Evolutionary conservation across 1,139 yeast species (phyloP), one percentile per base, ranked within the genome.

Genomic region (Suhomyces bribrorum): DNA sequence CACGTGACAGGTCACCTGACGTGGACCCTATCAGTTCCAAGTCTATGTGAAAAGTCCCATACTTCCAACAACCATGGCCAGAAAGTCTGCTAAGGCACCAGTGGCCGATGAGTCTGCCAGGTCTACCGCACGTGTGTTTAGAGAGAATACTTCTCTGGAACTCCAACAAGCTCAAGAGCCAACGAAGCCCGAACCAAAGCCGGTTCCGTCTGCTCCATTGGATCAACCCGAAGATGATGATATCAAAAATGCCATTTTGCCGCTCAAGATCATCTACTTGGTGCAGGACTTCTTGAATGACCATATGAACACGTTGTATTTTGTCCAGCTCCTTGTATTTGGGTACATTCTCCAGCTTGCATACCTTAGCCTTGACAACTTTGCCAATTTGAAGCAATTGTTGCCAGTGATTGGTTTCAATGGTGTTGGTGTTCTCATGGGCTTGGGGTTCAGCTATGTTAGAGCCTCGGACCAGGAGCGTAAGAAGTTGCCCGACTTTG

Each of bases 261-360:
- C 43, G 3, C 14, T 44, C 16, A 48, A 43, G 16, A 29, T 46
- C 13, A 43, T 70, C 26, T 70, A 58, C 48, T 49, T 50, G 14
- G 48, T 58, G 7, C 77, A 72, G 44, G 77, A 72, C 41, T 69
- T 62, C 43, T 50, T 69, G 34, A 71, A 69, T 43, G 68, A 61
- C 8, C 52, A 66, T 31, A 44, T 72, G 55, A 54, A 50, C 23
- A 50, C 62, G 27, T 41, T 61, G 20, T 63, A 59, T 35, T 62
- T 63, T 37, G 57, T 62, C n/a, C 75, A 72, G 48, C 15, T 67
- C 29, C 47, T 69, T 43, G 53, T 61, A 16, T 42, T 66, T 32
- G 52, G 55, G 8, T 72, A 61, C 46, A 37, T 66, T 13, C 30
- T 54, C 14, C 69, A 72, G 45, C 53, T 70, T 27, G 41, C 61